Evolutionary conservation across 306 rosid genomes (phyloP).

Genomic region (Geum urbanum): DNA sequence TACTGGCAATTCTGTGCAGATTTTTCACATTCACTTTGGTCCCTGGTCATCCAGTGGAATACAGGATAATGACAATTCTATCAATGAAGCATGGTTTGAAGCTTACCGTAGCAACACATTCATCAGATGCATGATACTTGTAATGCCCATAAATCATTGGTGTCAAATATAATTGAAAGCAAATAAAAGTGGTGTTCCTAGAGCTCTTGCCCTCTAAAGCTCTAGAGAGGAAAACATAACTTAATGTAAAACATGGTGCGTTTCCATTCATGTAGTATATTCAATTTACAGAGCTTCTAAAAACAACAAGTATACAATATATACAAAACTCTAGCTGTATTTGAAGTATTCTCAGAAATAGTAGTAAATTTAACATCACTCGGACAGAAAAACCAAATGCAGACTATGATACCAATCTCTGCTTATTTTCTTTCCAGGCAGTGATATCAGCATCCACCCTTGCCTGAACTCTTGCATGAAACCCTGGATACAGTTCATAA

Average conservation of each 20-base stretch:
- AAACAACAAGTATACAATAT: not conserved
- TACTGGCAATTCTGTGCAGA: conserved; percentile 74
- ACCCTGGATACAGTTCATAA: conserved; percentile 73
- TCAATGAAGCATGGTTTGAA: conserved; percentile 89
- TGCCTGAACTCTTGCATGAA: conserved; percentile 51
- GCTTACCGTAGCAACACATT: conserved; percentile 52
- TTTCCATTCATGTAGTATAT: conserved; percentile 3
- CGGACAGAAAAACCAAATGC: conserved; percentile 15
- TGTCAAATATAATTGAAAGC: not conserved
- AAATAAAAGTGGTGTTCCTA: conserved; percentile 7
- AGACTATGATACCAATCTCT: conserved; percentile 43
- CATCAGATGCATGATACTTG: not conserved
- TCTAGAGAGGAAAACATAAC: not conserved
- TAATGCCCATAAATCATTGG: not conserved
- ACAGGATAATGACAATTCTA: conserved; percentile 88
- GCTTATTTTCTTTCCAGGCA: conserved; percentile 59
- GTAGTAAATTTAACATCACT: conserved; percentile 3
- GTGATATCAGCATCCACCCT: conserved; percentile 45
- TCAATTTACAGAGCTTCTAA: not conserved
- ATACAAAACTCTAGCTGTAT: not conserved
- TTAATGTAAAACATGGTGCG: not conserved
- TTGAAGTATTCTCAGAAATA: not conserved
- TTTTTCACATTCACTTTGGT: conserved; percentile 75
- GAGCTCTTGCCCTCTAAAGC: not conserved
- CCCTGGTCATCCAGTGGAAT: conserved; percentile 58